Evolutionary conservation across 1,284 basidiomycete species (phyloP), one percentile per base, ranked within the genome.

Genomic region (Leccinum huronense): DNA sequence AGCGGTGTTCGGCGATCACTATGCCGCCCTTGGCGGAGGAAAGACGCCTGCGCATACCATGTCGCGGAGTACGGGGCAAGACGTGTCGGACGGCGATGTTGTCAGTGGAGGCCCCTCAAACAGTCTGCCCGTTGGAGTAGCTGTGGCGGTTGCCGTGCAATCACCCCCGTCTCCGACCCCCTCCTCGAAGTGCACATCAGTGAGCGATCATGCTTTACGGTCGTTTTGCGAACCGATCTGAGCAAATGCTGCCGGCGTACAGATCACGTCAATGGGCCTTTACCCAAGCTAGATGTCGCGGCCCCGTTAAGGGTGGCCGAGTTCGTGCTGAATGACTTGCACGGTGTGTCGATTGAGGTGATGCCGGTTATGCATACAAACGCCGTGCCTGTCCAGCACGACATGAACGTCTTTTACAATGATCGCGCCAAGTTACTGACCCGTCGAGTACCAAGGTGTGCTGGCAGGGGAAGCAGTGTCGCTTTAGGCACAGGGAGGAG

Each of bases 281-380:
- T 87, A 23, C 86, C 87, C 1, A 60, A 68, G 14, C 73, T 88
- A 58, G 80, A 89, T 63, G 72, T 89, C 31, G 76, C 79, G 16
- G 69, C 77, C 10, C 70, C 89, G 23, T 69, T 87, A 34, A 73
- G 73, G 27, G 67, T 73, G 10, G 69, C 68, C 0, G 54, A 61
- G 7, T 75, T 74, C 68, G 70, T 66, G 36, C 75, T 79, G n/a
- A 71, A 79, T 1, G 83, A 84, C 59, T 60, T 76, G n/a, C 79
- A 78, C 63, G 86, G 83, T 0, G 82, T 93, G 55, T 91, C 90
- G n/a, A 84, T 91, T 4, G 90, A 93, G 45, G 82, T 90, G 1
- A 77, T 92, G 73, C 75, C 78, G 9, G 79, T 93, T 60, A 74
- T 78, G 1, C 87, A 85, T 8, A 80, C 75, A 59, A 80, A 79